Base-by-base conservation (phyloP, 176 grass and related monocot genomes). In the Calamus simplicifolius region DNA sequence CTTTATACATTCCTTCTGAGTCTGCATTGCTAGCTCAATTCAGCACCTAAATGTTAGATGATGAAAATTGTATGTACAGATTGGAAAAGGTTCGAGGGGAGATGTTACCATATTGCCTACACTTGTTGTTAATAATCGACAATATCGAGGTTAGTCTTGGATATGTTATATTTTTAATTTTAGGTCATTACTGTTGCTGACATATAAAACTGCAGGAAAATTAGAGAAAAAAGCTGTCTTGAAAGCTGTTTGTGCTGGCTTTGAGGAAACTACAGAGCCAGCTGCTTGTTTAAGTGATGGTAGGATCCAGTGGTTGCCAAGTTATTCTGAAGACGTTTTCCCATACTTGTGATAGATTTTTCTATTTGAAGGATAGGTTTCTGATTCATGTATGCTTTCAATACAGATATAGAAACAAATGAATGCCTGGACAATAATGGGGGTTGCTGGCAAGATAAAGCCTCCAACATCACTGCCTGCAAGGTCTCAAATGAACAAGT, bases 51-150 rank as follows among this genome's bases (percentile, higher is more conserved):
- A 69, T 75, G 69, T 2, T 35, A 75, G 58, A n/a, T 67, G 25
- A 50, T 43, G 35, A 43, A 43, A 12, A 18, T 69, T 48, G 25
- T n/a, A 49, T 66, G 49, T 71, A 50, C 63, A 97, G 92, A 87
- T 97, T 82, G 92, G 92, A 64, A 97, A 80, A 69, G 92, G 87
- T 58, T 88, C 87, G 62, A 90, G 92, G 77, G 92, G 92, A 74
- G 92, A 97, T 97, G 84, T 97, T 76, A 97, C 92, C 51, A 97
- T 97, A 90, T 72, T 97, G 68, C 92, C 92, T 73, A 97, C 92
- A 16, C 83, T 97, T 77, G 64, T 97, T 71, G 92, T 97, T 63
- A 97, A 97, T 64, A 97, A 91, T 52, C 77, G 92, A 25, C 92
- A 97, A 58, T 97, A 97, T 76, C 77, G 92, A 68, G 92, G 92